A percentile compares a stretch with the other conserved stretches of the same genome.
Evolutionary conservation across 345 rosid genomes (phyloP).

Genomic region (Sonneratia caseolaris): DNA sequence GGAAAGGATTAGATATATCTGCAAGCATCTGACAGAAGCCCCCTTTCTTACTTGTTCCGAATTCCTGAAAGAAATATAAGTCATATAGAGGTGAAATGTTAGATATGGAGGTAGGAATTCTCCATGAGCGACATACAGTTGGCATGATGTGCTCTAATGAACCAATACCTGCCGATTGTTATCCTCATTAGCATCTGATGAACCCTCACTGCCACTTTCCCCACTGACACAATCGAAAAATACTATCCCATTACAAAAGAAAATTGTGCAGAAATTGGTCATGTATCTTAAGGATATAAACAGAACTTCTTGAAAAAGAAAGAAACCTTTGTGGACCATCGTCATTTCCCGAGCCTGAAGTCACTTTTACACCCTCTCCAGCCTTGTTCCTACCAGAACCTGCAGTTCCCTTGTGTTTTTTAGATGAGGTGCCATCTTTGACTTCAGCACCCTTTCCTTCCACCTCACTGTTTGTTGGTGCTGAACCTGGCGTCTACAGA

Average conservation of each 20-base stretch:
- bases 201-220: slow-evolving; percentile 86
- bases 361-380: slow-evolving; percentile 48
- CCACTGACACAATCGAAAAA: slow-evolving; percentile 37
- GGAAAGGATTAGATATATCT: slow-evolving; percentile 15
- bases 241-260: background rate
- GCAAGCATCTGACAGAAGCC: slow-evolving; percentile 75
- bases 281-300: no score
- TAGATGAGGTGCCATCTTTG: slow-evolving; percentile 50
- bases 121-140: background rate
- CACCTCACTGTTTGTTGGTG: slow-evolving; percentile 29
- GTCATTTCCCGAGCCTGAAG: slow-evolving; percentile 89
- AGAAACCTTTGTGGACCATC: slow-evolving; percentile 68
- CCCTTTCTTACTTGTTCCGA: slow-evolving; percentile 45
- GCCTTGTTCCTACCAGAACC: slow-evolving; percentile 31
- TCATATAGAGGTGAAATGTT: background rate
- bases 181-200: slow-evolving; percentile 79
- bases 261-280: background rate
- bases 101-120: background rate
- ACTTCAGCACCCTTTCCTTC: slow-evolving; percentile 41
- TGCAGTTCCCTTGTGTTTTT: slow-evolving; percentile 49
- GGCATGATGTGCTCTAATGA: background rate
- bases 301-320: background rate
- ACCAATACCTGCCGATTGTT: slow-evolving; percentile 56
- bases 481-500: slow-evolving; percentile 45
- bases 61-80: slow-evolving; percentile 29